Percentiles rank a stretch among this genome's conserved stretches.
Evolutionary conservation across 805 yeast genomes (phyloP).

Genomic region (Monosporozyma unispora): DNA sequence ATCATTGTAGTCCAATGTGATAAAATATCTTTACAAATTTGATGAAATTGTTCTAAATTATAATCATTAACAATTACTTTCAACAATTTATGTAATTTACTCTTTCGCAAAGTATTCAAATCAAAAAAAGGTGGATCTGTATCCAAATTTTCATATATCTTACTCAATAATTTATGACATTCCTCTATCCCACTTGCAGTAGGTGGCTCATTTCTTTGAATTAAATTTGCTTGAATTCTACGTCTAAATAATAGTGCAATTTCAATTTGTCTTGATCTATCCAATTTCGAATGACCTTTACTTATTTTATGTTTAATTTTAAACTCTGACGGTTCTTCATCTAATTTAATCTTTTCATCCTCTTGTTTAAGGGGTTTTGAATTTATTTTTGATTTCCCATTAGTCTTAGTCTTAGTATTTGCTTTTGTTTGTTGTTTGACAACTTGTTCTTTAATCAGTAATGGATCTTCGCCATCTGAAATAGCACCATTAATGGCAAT

Average conservation of each 20-base stretch:
- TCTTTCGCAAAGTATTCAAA: conserved; percentile 20
- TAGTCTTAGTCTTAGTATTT: not conserved
- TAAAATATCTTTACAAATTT: conserved; percentile 19
- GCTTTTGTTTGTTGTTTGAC: not conserved
- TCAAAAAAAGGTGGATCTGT: conserved; percentile 26
- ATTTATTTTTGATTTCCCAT: too few species aligned
- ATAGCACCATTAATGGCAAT: conserved; percentile 10
- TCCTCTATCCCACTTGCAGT: conserved; percentile 18
- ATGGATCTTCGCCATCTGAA: conserved; percentile 25
- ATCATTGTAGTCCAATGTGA: conserved; percentile 20
- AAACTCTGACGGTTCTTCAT: not conserved
- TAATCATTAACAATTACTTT: conserved; percentile 23
- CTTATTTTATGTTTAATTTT: not conserved
- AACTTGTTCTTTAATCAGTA: conserved; percentile 10
- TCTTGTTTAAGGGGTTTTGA: not conserved
- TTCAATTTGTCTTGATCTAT: conserved; percentile 21
- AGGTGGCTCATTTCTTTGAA: conserved; percentile 27
- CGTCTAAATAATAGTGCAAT: conserved; percentile 24
- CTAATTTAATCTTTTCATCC: not conserved
- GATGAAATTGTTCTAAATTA: conserved; percentile 24
- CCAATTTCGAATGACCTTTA: conserved; percentile 13
- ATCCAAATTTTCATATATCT: conserved; percentile 20
- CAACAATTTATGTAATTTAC: conserved; percentile 26
- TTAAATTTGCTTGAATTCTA: conserved; percentile 25
- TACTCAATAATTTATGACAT: conserved; percentile 21